Percentiles rank a stretch among this genome's conserved stretches.
Conservation (phyloP, 2,329 filamentous ascomycete genomes). For the Cyphellophora attinorum region DNA sequence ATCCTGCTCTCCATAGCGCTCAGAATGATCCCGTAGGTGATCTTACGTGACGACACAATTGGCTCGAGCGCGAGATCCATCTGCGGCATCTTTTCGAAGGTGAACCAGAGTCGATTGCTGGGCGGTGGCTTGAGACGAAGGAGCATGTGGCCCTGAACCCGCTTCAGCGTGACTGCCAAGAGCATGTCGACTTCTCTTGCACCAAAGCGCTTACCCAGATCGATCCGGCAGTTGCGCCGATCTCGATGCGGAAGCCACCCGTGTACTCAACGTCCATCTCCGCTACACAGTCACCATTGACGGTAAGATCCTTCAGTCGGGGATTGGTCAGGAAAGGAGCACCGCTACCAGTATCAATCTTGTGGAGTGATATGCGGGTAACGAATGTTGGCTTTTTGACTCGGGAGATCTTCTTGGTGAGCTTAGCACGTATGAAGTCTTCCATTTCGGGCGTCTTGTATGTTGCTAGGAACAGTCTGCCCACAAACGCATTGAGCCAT, state of each 20-base stretch:
- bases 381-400: conserved; percentile 89
- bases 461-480: conserved; percentile 75
- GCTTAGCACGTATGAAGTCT: conserved; percentile 68
- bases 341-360: conserved; percentile 76
- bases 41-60: conserved; percentile 88
- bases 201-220: conserved; percentile 81
- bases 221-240: conserved; percentile 91
- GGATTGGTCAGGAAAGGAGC: conserved; percentile 85
- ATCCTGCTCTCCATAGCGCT: conserved; percentile 91
- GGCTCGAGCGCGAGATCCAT: conserved; percentile 93
- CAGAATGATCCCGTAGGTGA: conserved; percentile 86
- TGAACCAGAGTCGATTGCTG: conserved; percentile 92
- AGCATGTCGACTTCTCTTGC: conserved; percentile 81
- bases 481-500: conserved; percentile 88
- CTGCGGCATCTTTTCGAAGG: conserved; percentile 87
- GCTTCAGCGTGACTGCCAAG: conserved; percentile 74
- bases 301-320: conserved; percentile 75
- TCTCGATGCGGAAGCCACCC: conserved; percentile 79
- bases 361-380: conserved; percentile 70
- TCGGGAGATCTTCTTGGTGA: conserved; percentile 90
- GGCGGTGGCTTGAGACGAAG: conserved; percentile 89
- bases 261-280: conserved; percentile 84
- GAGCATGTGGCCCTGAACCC: conserved; percentile 73
- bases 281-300: conserved; percentile 80
- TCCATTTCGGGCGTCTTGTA: conserved; percentile 80